Evolutionary conservation across 2,329 filamentous ascomycete species (phyloP).

Genomic region (Talaromyces pinophilus): DNA sequence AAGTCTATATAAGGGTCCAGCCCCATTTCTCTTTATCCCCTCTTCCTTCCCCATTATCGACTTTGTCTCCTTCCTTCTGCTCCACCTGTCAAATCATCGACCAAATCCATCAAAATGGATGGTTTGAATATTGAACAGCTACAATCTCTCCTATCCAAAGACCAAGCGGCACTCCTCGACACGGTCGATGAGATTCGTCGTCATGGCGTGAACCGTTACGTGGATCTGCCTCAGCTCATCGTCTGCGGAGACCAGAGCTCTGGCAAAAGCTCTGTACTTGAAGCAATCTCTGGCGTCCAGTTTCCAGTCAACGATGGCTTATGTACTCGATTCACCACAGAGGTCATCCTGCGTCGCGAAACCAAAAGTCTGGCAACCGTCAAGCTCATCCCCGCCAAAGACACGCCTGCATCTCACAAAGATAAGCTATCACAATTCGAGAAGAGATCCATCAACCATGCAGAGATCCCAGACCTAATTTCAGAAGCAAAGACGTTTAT

Average conservation of each 20-base stretch:
- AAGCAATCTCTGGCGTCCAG: conserved; percentile 63
- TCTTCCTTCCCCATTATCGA: not conserved
- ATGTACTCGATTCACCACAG: conserved; percentile 64
- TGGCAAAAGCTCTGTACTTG: conserved; percentile 66
- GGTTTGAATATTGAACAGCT: conserved; percentile 13
- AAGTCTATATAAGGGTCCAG: not conserved
- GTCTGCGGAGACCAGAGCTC: conserved; percentile 63
- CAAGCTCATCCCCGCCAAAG: conserved; percentile 29
- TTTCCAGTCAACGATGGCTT: conserved; percentile 63
- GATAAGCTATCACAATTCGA: conserved; percentile 27
- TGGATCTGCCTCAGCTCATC: conserved; percentile 57
- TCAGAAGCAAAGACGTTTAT: conserved; percentile 40
- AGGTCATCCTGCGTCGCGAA: conserved; percentile 55
- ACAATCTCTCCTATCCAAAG: conserved; percentile 23
- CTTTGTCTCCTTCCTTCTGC: not conserved
- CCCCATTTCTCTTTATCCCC: not conserved
- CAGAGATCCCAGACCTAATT: conserved; percentile 30
- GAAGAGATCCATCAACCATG: conserved; percentile 27
- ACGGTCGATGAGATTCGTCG: conserved; percentile 54
- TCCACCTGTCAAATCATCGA: not conserved
- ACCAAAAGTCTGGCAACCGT: conserved; percentile 27
- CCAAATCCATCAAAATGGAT: conserved; percentile 7
- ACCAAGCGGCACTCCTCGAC: conserved; percentile 22
- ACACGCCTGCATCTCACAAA: conserved; percentile 27
- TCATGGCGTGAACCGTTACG: conserved; percentile 49